Conservation (phyloP, 108 stramenopile genomes). For the Pinguiococcus pyrenoidosus region DNA sequence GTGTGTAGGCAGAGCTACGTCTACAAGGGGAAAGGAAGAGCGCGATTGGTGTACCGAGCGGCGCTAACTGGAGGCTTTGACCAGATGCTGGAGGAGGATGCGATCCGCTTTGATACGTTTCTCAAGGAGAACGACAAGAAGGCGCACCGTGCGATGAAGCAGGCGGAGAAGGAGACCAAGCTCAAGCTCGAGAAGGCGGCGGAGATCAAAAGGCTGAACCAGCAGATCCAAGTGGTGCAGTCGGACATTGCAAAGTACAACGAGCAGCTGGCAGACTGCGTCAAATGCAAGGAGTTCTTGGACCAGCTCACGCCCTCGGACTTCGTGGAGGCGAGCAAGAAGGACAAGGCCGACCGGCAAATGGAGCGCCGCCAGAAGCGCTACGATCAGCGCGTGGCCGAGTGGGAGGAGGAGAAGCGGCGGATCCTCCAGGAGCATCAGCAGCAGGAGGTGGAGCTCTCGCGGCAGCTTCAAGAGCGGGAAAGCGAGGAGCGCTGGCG, state of each 20-base stretch:
- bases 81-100: conserved; percentile 57
- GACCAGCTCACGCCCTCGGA: conserved; percentile 44
- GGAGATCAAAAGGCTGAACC: conserved; percentile 50
- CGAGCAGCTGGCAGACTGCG: conserved; percentile 50
- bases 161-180: conserved; percentile 49
- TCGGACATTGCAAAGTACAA: conserved; percentile 48
- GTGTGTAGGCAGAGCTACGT: no score
- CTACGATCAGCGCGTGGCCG: conserved; percentile 4
- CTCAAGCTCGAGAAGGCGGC: conserved; percentile 46
- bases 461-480: no score
- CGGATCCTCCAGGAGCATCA: no score
- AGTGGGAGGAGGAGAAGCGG: conserved; percentile 19
- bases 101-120: conserved; percentile 58
- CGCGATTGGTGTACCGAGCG: no score
- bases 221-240: conserved; percentile 46
- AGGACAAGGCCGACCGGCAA: no score
- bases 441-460: no score
- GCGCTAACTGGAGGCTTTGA: no score
- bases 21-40: no score
- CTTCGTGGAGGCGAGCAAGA: conserved; percentile 33
- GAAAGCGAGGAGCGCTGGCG: no score
- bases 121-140: conserved; percentile 61
- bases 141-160: conserved; percentile 53
- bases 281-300: conserved; percentile 47
- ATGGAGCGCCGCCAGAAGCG: conserved; percentile 6